Evolutionary conservation across 768 basidiomycete species (phyloP), one percentile per base, ranked within the genome.

Genomic region (Pulveroboletus sp.): DNA sequence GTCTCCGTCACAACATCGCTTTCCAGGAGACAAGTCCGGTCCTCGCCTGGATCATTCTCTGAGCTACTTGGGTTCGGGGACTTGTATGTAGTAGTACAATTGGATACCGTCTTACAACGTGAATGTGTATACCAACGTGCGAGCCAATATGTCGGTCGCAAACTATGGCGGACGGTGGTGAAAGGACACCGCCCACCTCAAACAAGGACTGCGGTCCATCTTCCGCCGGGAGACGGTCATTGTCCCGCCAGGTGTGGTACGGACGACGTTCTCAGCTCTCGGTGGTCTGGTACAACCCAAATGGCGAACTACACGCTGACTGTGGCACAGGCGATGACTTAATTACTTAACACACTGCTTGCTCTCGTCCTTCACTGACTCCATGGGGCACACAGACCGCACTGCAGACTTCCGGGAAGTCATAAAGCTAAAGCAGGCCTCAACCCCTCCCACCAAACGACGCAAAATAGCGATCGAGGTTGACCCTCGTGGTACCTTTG

Each of bases 101-200:
- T 32, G 47, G 31, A 46, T 18, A 38, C 14, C 15, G 15, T 26
- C 52, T 71, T 67, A 73, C 48, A 39, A 36, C 30, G n/a, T n/a
- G n/a, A 30, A 70, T 69, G 54, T 66, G 62, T 47, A 38, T 28
- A 26, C 24, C 7, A 21, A 10, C 30, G 15, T 9, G 21, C 21
- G 21, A 21, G 21, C 21, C 27, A 2, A 28, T 8, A 31, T 72
- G 67, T 70, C 8, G 50, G 67, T 70, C 71, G 32, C 63, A 69
- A 62, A 65, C 77, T 85, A 87, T 87, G 80, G 82, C 82, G 77
- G 73, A 73, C 70, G 70, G 71, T 74, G 78, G 78, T 76, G 27
- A 52, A 47, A 57, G 39, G 36, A 73, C 79, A 74, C 77, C 69
- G 73, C 74, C 71, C 69, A 69, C 86, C 82, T 88, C 86, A 88